phyloP scores from a whole-genome alignment of 805 yeast genomes.

The Kuraishia capsulata region DNA sequence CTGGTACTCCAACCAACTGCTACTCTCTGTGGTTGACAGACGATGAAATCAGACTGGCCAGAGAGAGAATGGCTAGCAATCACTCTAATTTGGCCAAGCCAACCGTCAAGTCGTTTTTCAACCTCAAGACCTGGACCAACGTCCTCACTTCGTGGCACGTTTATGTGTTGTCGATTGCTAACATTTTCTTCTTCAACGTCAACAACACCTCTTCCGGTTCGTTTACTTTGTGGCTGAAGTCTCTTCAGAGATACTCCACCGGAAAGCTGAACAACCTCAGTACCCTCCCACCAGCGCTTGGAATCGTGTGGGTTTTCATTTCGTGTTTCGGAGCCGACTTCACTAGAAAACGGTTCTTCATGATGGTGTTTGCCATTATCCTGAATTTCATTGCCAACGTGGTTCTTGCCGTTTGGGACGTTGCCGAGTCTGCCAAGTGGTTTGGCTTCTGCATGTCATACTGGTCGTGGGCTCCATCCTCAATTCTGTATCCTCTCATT shows the following conservation, averaged over 20 bases:
- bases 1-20: slow-evolving; percentile 56
- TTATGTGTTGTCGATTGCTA: slow-evolving; percentile 25
- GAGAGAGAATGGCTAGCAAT: slow-evolving; percentile 28
- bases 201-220: slow-evolving; percentile 31
- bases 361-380: slow-evolving; percentile 9
- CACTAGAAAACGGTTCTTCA: slow-evolving; percentile 10
- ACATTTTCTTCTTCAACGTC: slow-evolving; percentile 33
- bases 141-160: slow-evolving; percentile 31
- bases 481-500: slow-evolving; percentile 50
- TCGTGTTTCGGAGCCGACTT: slow-evolving; percentile 29
- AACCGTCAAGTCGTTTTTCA: slow-evolving; percentile 17
- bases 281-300: slow-evolving; percentile 37
- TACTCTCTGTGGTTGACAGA: slow-evolving; percentile 44
- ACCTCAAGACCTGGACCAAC: slow-evolving; percentile 22
- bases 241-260: slow-evolving; percentile 15
- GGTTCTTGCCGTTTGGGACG: slow-evolving; percentile 50
- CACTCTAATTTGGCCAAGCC: slow-evolving; percentile 15
- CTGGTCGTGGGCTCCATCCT: slow-evolving; percentile 56
- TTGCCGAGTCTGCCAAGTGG: slow-evolving; percentile 50
- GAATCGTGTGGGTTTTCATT: slow-evolving; percentile 28
- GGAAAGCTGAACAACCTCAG: slow-evolving; percentile 28
- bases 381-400: slow-evolving; percentile 47
- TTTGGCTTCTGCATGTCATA: slow-evolving; percentile 52
- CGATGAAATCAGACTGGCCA: slow-evolving; percentile 45
- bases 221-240: slow-evolving; percentile 28